Percentiles rank a stretch among this genome's conserved stretches.
Conservation (phyloP, 805 yeast species). For the Wickerhamomyces kurtzmanii region DNA sequence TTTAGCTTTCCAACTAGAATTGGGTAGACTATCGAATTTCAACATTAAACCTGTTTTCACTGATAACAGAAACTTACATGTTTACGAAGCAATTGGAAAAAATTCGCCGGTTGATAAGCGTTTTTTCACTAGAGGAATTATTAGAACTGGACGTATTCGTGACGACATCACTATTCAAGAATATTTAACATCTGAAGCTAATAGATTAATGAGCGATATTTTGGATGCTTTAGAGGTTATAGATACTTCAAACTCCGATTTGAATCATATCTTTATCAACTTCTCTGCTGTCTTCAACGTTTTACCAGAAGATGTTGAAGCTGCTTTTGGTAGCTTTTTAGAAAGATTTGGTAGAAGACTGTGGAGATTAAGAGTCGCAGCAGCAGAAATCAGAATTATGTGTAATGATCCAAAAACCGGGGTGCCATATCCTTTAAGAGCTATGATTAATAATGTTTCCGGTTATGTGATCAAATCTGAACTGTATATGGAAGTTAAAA, state of each 20-base stretch:
- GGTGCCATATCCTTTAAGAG: constrained; percentile 90
- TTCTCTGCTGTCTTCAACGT: constrained; percentile 94
- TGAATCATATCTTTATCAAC: constrained; percentile 95
- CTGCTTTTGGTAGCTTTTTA: constrained; percentile 94
- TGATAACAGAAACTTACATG: constrained; percentile 95
- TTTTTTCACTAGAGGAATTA: constrained; percentile 94
- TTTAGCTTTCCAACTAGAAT: constrained; percentile 92
- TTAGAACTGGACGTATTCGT: constrained; percentile 90
- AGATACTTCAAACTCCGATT: constrained; percentile 90
- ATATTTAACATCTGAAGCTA: constrained; percentile 92
- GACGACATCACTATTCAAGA: constrained; percentile 91
- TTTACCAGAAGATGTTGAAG: constrained; percentile 91
- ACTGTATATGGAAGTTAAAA: constrained; percentile 88
- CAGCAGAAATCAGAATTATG: constrained; percentile 95
- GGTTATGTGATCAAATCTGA: constrained; percentile 97
- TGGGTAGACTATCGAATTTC: constrained; percentile 90
- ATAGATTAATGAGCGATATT: constrained; percentile 91
- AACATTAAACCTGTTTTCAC: constrained; percentile 91
- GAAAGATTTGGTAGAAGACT: constrained; percentile 95
- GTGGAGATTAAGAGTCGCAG: constrained; percentile 93
- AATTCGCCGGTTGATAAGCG: constrained; percentile 90
- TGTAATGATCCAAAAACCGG: constrained; percentile 86
- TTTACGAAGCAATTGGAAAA: constrained; percentile 93
- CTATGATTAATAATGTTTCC: constrained; percentile 90
- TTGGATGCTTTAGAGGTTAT: constrained; percentile 90